Base-by-base conservation (phyloP, 306 rosid species). In the Mimosa bimucronata region DNA sequence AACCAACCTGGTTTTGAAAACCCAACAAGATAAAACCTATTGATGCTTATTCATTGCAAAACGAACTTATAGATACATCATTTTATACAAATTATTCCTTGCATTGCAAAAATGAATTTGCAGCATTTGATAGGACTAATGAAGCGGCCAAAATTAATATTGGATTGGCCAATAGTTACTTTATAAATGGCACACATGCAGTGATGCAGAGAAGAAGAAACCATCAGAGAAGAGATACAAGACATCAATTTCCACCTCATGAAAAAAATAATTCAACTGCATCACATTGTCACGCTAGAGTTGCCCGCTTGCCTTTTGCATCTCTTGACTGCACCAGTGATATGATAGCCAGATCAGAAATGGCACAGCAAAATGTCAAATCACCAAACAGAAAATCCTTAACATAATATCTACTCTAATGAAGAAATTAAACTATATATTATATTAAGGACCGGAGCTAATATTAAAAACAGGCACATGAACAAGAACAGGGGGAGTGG, bases 281-380 rank as follows among this genome's bases (percentile, higher is more conserved):
- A 29, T 38, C 71, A 53, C 82, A 58, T 46, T 13, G 23, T 88
- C 88, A 94, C 11, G 98, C 98, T 77, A 95, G 89, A 66, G 98
- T 95, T 77, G 98, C 94, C 82, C 90, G 84, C 92, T 92, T 95
- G 83, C 98, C 98, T 82, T 92, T 95, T 40, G 92, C 85, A 77
- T 91, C 97, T 88, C 98, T 95, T 48, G 96, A 85, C 98, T 92
- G 94, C 91, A 89, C 66, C 77, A 21, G 67, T 64, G 23, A 70
- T 61, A 13, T 19, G 68, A 61, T 23, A 52, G 61, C 79, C 37
- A 68, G 29, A 37, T 71, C 55, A 58, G 64, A 40, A 44, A 75
- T 25, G 41, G 42, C 53, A 79, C 34, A 29, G 57, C 74, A 34
- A 80, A 73, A 34, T 45, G 60, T 70, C 6, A 26, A 70, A 70